Conservation (phyloP, 495 filamentous ascomycete genomes). For the Aspergillus biplanus region DNA sequence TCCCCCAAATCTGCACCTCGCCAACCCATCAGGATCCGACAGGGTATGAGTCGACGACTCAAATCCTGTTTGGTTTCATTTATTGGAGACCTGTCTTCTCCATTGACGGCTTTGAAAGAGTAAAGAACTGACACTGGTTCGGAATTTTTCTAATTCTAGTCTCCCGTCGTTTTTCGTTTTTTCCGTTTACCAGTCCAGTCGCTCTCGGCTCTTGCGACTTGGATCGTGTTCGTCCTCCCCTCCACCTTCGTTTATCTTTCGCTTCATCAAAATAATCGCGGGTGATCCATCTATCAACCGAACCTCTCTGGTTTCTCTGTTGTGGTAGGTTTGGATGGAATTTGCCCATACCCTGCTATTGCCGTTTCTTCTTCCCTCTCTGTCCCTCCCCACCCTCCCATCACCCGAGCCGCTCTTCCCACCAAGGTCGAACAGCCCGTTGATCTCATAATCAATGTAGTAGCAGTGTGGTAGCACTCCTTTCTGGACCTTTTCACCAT, state of each 20-base stretch:
- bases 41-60: constrained; percentile 33
- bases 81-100: constrained; percentile 21
- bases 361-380: constrained; percentile 33
- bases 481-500: constrained; percentile 35
- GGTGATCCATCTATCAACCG: constrained; percentile 43
- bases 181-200: constrained; percentile 27
- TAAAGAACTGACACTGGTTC: constrained; percentile 37
- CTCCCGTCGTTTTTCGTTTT: constrained; percentile 36
- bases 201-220: constrained; percentile 50
- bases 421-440: constrained; percentile 41
- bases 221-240: constrained; percentile 39
- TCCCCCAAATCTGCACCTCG: constrained; percentile 26
- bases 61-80: constrained; percentile 17
- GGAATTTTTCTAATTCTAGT: constrained; percentile 28
- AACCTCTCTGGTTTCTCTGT: constrained; percentile 33
- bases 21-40: constrained; percentile 41
- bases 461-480: constrained; percentile 35
- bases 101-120: constrained; percentile 20
- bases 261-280: constrained; percentile 37
- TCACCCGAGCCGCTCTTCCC: constrained; percentile 29
- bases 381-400: constrained; percentile 31
- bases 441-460: constrained; percentile 46
- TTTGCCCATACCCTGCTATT: constrained; percentile 32
- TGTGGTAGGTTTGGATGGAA: constrained; percentile 52
- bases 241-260: constrained; percentile 38